A percentile compares a stretch with the other conserved stretches of the same genome.
Evolutionary conservation across 257 asterid genomes (phyloP).

Genomic region (Echites panduratus): DNA sequence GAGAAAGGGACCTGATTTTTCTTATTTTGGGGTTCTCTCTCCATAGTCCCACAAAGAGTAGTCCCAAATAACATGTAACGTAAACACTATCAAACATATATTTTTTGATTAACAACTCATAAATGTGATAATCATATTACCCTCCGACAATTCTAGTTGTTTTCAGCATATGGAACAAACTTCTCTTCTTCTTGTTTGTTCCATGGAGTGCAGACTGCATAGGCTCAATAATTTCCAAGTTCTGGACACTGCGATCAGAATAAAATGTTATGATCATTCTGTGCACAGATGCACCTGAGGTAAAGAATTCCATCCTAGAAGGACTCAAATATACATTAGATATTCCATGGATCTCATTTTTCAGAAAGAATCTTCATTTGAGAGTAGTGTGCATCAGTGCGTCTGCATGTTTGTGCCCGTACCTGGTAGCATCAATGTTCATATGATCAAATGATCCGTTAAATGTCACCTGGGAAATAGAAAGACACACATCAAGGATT

Average conservation of each 20-base stretch:
- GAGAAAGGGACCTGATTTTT: not conserved
- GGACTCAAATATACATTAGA: conserved; percentile 2
- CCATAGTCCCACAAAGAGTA: not conserved
- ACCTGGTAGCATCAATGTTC: conserved; percentile 98
- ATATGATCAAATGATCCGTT: conserved; percentile 98
- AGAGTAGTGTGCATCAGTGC: not conserved
- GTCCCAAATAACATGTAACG: not conserved
- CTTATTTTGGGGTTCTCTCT: not conserved
- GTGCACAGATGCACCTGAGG: not conserved
- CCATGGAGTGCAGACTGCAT: conserved; percentile 76
- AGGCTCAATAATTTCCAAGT: conserved; percentile 92
- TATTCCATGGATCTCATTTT: not conserved
- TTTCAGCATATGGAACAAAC: conserved; percentile 94
- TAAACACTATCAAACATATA: not conserved
- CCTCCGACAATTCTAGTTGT: conserved; percentile 95
- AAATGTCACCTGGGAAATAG: conserved; percentile 68
- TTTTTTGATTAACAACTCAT: conserved; percentile 4
- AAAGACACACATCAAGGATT: conserved; percentile 3
- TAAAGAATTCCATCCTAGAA: not conserved
- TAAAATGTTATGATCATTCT: conserved; percentile 13
- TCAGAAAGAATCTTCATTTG: not conserved
- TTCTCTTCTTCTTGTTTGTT: conserved; percentile 70
- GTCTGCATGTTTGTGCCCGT: conserved; percentile 14
- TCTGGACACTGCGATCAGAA: conserved; percentile 71
- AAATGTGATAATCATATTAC: conserved; percentile 38